Evolutionary conservation across 106 monocot genomes (phyloP).

Genomic region (Acanthochlamys bracteata): DNA sequence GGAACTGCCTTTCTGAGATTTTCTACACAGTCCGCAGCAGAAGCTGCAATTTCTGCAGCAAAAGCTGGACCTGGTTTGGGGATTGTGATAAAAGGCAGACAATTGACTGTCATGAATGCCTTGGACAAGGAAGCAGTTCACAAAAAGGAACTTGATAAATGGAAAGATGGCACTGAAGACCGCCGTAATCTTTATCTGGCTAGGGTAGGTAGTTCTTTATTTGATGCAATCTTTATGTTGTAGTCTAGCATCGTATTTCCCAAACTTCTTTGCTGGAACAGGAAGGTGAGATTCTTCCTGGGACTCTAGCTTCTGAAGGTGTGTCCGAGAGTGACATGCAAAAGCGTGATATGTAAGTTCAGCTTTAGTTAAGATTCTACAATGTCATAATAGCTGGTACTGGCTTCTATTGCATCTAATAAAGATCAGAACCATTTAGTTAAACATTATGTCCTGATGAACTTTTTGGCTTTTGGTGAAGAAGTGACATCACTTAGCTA

Average conservation of each 20-base stretch:
- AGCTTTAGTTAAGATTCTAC: neutral
- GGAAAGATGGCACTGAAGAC: constrained; percentile 59
- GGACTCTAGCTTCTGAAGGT: constrained; percentile 80
- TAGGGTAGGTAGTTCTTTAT: constrained; percentile 32
- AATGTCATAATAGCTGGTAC: neutral
- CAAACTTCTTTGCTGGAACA: constrained; percentile 13
- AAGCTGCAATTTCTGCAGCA: constrained; percentile 71
- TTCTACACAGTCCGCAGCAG: constrained; percentile 32
- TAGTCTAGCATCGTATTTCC: too few relatives aligned
- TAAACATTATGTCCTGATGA: too few relatives aligned
- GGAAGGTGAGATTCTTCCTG: constrained; percentile 90
- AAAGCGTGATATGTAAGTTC: constrained; percentile 69
- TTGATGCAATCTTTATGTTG: too few relatives aligned
- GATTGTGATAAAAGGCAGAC: constrained; percentile 68
- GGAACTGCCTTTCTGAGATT: constrained; percentile 91
- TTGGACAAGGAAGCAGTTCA: constrained; percentile 81
- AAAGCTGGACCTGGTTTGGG: constrained; percentile 71
- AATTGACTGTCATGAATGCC: constrained; percentile 60
- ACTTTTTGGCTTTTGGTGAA: too few relatives aligned
- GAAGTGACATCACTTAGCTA: too few relatives aligned
- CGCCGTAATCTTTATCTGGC: constrained; percentile 81
- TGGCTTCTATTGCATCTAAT: neutral
- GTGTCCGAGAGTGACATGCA: constrained; percentile 84
- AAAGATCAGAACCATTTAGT: too few relatives aligned
- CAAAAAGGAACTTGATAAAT: constrained; percentile 56